These are phyloP conservation scores for Penicillium occitanis DNA, from an alignment of 2,329 filamentous ascomycete species.

Conservation along the genomic window DNA sequence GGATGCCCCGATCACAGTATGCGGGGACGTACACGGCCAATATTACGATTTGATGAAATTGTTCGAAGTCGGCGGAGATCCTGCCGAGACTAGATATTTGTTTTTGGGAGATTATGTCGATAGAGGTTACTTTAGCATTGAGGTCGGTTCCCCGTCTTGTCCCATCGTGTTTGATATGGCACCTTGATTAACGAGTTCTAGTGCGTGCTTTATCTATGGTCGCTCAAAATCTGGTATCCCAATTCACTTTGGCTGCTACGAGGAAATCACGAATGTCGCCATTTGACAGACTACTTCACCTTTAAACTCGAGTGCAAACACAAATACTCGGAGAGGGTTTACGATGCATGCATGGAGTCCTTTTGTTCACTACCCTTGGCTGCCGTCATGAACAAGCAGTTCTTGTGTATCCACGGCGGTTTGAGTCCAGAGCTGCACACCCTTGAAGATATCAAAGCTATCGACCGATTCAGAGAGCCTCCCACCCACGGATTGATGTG, in stretches of 20 bases:
- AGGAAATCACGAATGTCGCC: slow-evolving; percentile 97
- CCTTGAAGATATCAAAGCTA: slow-evolving; percentile 87
- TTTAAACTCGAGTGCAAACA: slow-evolving; percentile 99
- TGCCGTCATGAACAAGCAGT: slow-evolving; percentile 99
- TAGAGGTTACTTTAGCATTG: slow-evolving; percentile 97
- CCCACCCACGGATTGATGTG: slow-evolving; percentile 98
- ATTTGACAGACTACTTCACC: slow-evolving; percentile 99
- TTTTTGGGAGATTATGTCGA: slow-evolving; percentile 99
- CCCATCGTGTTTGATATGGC: background rate
- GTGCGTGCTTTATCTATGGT: slow-evolving; percentile 97
- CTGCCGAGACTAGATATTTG: slow-evolving; percentile 91
- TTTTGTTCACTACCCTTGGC: slow-evolving; percentile 93
- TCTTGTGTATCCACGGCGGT: slow-evolving; percentile 96
- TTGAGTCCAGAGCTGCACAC: slow-evolving; percentile 95
- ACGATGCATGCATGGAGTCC: slow-evolving; percentile 97
- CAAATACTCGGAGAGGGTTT: slow-evolving; percentile 95
- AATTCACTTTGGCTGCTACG: slow-evolving; percentile 95
- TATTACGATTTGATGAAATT: slow-evolving; percentile 99
- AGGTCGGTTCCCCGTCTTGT: slow-evolving; percentile 54
- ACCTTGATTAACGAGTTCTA: slow-evolving; percentile 39
- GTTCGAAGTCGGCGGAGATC: slow-evolving; percentile 96
- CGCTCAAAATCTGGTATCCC: slow-evolving; percentile 97
- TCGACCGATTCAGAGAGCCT: slow-evolving; percentile 96
- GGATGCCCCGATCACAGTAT: slow-evolving; percentile 98
- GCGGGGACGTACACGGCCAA: slow-evolving; percentile 96